Evolutionary conservation across 2,329 filamentous ascomycete species (phyloP), one percentile per base, ranked within the genome.

Genomic region (Thelonectria blattea): DNA sequence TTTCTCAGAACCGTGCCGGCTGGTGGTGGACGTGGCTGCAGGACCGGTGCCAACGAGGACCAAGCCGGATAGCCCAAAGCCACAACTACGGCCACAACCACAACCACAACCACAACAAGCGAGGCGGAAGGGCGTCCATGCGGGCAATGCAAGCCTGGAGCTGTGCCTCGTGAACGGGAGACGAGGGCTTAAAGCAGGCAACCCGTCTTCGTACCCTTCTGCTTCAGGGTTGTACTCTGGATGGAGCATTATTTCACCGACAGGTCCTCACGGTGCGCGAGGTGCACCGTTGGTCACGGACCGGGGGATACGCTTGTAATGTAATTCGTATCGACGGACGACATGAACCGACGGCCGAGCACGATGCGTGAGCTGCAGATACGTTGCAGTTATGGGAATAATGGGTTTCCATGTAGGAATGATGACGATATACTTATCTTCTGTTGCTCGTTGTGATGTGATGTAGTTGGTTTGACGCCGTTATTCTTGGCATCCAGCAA

Each of bases 1-100:
- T 70, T 24, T 70, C 68, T 41, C 66, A 60, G 42, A 49, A 63
- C 18, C 61, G 60, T 41, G 62, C 55, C 17, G 56, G 52, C 48
- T 68, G 63, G 43, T 68, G 66, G 56, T 70, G 62, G 61, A 49
- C 58, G n/a, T 65, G 63, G 56, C 45, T 66, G 43, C 54, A 60
- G 54, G 67, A 54, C 32, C 65, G 63, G 62, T 64, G 64, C 60
- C 68, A 69, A 50, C 55, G 63, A n/a, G 56, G 64, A 39, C 53
- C 48, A 49, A 58, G 45, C 47, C 61, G 52, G 27, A 43, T 45
- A 11, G 48, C 30, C 60, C 62, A 53, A 53, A 62, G 47, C 17
- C 27, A 30, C 27, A 10, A 8, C 9, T 7, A 20, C 39, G 48
- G 20, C 6, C 22, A 24, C 22, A 24, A 24, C 22, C 22, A 24